Percentiles rank a stretch among this genome's conserved stretches.
Evolutionary conservation across 148 eudicot genomes (phyloP).

Genomic region (Bassia scoparia): DNA sequence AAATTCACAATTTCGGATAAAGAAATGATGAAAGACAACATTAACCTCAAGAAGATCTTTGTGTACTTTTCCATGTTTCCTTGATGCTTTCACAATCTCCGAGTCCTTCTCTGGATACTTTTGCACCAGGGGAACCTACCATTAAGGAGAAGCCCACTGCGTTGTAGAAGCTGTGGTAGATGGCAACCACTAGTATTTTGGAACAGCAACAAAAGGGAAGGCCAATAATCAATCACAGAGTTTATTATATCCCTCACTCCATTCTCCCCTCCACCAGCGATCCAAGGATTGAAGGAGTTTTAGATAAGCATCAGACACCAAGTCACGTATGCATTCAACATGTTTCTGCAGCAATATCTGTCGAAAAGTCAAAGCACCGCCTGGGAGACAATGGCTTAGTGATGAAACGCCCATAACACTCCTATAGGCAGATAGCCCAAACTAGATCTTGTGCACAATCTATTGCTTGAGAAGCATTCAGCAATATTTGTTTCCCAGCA

Average conservation of each 20-base stretch:
- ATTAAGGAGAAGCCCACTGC: conserved; percentile 77
- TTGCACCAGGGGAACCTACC: conserved; percentile 86
- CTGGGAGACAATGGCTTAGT: conserved; percentile 81
- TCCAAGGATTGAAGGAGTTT: conserved; percentile 65
- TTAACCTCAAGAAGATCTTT: conserved; percentile 76
- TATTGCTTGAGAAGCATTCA: conserved; percentile 39
- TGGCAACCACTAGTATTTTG: conserved; percentile 69
- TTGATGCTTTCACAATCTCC: conserved; percentile 78
- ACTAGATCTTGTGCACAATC: conserved; percentile 38
- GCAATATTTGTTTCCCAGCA: conserved; percentile 44
- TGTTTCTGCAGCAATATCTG: conserved; percentile 68
- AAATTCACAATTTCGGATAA: neutral
- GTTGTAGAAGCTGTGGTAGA: conserved; percentile 91
- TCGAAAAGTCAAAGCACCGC: conserved; percentile 69
- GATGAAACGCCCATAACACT: conserved; percentile 89
- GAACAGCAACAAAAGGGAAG: conserved; percentile 93
- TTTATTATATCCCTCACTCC: conserved; percentile 68
- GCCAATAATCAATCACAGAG: conserved; percentile 85
- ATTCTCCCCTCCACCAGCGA: conserved; percentile 83
- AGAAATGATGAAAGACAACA: conserved; percentile 10
- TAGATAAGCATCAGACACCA: conserved; percentile 72
- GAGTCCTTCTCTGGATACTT: conserved; percentile 80
- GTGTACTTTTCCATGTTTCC: conserved; percentile 66
- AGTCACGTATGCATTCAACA: conserved; percentile 55
- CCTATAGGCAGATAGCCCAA: conserved; percentile 85